Evolutionary conservation across 352 stramenopile species (phyloP).

Genomic region (Globisporangium takayamanum): DNA sequence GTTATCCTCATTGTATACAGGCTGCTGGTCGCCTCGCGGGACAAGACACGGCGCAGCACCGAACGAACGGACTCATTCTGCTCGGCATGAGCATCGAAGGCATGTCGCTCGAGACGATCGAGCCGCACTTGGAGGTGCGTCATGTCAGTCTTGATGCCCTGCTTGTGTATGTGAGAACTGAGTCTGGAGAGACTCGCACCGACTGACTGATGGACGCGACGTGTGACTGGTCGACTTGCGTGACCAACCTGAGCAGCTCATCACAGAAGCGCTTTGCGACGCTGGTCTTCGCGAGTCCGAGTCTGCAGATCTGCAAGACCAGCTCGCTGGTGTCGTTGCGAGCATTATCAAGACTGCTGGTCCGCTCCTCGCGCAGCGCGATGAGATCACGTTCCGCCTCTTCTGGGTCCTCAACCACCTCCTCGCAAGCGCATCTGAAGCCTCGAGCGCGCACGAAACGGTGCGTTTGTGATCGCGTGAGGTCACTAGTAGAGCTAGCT

Average conservation of each 20-base stretch:
- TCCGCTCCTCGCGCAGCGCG: conserved; percentile 28
- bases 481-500: background rate
- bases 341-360: conserved; percentile 57
- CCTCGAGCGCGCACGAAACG: conserved; percentile 45
- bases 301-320: conserved; percentile 58
- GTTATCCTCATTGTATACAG: conserved; percentile 11
- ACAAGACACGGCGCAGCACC: conserved; percentile 72
- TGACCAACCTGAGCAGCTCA: conserved; percentile 21
- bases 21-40: conserved; percentile 51
- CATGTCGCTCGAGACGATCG: conserved; percentile 58
- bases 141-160: background rate
- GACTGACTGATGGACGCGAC: background rate
- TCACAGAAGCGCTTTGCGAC: conserved; percentile 71
- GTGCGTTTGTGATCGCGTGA: conserved; percentile 6
- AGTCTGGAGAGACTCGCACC: background rate
- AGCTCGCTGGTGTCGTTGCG: conserved; percentile 49
- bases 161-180: too few species aligned
- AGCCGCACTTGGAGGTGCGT: conserved; percentile 47
- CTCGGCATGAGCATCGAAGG: conserved; percentile 77
- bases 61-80: conserved; percentile 71
- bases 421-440: conserved; percentile 44
- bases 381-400: conserved; percentile 57
- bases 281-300: conserved; percentile 65
- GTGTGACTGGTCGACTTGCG: background rate
- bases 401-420: conserved; percentile 82